Conservation (phyloP, 371 early-diverging fungal species). For the Thermomucor indicae-seudaticae region DNA sequence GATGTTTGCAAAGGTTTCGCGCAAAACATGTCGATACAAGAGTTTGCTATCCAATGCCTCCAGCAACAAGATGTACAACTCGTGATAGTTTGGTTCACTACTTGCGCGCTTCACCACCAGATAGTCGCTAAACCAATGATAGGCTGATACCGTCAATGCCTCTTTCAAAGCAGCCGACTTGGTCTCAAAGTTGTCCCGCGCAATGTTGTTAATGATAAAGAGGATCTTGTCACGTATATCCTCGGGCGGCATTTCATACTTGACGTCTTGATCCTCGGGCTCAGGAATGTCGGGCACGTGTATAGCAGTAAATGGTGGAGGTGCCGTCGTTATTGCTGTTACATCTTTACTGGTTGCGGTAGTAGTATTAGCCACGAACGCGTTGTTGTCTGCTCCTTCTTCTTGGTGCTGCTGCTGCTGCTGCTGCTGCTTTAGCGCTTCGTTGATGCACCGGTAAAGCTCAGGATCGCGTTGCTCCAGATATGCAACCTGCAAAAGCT, state of each 20-base stretch:
- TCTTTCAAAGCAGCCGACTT: conserved; percentile 81
- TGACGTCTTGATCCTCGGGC: conserved; percentile 18
- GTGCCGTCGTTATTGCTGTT: neutral
- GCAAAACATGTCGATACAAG: conserved; percentile 70
- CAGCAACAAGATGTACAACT: conserved; percentile 78
- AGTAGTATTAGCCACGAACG: no score
- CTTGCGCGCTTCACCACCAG: conserved; percentile 92
- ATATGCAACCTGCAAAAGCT: conserved; percentile 75
- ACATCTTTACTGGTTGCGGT: neutral
- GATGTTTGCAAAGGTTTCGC: conserved; percentile 88
- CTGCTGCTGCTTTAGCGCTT: conserved; percentile 23
- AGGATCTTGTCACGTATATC: conserved; percentile 87
- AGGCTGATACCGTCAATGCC: conserved; percentile 59
- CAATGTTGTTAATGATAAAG: conserved; percentile 95
- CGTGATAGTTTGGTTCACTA: conserved; percentile 93
- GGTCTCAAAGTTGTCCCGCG: conserved; percentile 76
- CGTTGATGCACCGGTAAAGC: conserved; percentile 51
- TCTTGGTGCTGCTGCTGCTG: conserved; percentile 8
- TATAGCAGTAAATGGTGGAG: conserved; percentile 56
- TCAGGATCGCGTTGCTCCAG: conserved; percentile 78
- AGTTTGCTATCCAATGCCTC: conserved; percentile 60
- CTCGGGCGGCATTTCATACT: conserved; percentile 64
- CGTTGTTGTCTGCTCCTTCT: conserved; percentile 1
- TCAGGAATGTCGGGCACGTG: conserved; percentile 26
- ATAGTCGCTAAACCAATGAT: conserved; percentile 90